Evolutionary conservation across 257 asterid species (phyloP), one percentile per base, ranked within the genome.

Genomic region (Avicennia marina): DNA sequence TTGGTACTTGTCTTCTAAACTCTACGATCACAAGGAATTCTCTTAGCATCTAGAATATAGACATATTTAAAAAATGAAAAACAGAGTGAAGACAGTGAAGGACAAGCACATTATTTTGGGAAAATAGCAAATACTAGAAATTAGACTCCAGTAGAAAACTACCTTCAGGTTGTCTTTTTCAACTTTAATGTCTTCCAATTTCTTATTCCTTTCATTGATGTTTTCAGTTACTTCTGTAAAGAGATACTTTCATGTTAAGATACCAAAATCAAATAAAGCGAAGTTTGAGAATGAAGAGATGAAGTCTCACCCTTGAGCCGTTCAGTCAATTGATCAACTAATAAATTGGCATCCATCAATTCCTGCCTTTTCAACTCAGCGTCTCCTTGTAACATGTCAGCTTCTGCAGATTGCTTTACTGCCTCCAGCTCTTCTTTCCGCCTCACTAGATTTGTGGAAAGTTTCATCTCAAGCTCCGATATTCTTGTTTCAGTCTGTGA

Each of bases 401-500:
- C 67, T 55, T 89, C 98, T 20, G 78, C 72, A 40, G 97, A 86
- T 58, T 64, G 74, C 78, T 77, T 86, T 53, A 80, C 73, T 1
- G 95, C 94, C 91, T 83, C 89, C 61, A 93, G 69, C 81, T 93
- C 98, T 75, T 89, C 95, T 71, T 84, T 93, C 69, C 95, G 81
- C 76, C 95, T 83, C 48, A 85, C 94, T 52, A 93, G 95, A 70
- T 93, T 93, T 39, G 98, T 83, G 33, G 97, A 93, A 42, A 89
- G 83, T 62, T 93, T 93, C 95, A 84, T 89, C 81, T 93, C 98
- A 55, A 93, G 94, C 87, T 93, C 98, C 22, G 86, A 74, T 82
- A 83, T 86, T 78, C 87, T 89, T 41, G 97, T 72, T 80, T 93
- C 98, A 55, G 82, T 84, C 98, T 89, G 76, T 55, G 58, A 72